These are phyloP conservation scores for Cinchona pubescens DNA, from an alignment of 257 asterid species.

Conservation along the genomic window DNA sequence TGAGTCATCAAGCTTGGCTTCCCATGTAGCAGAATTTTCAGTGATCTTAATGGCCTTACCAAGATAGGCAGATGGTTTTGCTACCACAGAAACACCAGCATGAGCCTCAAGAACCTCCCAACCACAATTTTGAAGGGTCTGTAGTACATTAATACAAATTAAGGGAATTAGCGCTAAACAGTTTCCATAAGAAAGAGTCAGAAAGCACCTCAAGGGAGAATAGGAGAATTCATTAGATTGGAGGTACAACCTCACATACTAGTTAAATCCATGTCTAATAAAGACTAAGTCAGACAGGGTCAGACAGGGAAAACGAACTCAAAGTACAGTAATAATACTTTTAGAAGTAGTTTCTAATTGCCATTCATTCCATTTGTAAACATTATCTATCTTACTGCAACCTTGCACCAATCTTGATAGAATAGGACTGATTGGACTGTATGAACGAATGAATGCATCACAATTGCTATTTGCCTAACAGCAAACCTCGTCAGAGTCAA, in stretches of 20 bases:
- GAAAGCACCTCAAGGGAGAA: neutral
- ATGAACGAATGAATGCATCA: neutral
- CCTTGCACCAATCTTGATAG: neutral
- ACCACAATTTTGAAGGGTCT: conserved; percentile 72
- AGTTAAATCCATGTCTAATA: neutral
- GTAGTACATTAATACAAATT: too few relatives aligned
- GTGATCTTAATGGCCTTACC: conserved; percentile 59
- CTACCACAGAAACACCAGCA: conserved; percentile 73
- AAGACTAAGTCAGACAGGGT: neutral
- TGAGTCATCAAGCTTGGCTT: conserved; percentile 61
- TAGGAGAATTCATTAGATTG: too few relatives aligned
- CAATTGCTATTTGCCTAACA: neutral
- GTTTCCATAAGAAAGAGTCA: too few relatives aligned
- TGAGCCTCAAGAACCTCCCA: conserved; percentile 89
- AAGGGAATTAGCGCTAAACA: too few relatives aligned
- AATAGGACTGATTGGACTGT: neutral
- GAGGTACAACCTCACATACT: neutral
- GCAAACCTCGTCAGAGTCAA: neutral
- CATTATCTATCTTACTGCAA: neutral
- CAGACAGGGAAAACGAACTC: too few relatives aligned
- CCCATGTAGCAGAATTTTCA: conserved; percentile 28
- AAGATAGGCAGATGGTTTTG: conserved; percentile 69
- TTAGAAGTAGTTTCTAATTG: neutral
- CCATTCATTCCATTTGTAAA: neutral
- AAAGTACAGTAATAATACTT: neutral